These are phyloP conservation scores for Tetragonia tetragonoides DNA, from an alignment of 148 eudicot genomes.

Conservation along the genomic window DNA sequence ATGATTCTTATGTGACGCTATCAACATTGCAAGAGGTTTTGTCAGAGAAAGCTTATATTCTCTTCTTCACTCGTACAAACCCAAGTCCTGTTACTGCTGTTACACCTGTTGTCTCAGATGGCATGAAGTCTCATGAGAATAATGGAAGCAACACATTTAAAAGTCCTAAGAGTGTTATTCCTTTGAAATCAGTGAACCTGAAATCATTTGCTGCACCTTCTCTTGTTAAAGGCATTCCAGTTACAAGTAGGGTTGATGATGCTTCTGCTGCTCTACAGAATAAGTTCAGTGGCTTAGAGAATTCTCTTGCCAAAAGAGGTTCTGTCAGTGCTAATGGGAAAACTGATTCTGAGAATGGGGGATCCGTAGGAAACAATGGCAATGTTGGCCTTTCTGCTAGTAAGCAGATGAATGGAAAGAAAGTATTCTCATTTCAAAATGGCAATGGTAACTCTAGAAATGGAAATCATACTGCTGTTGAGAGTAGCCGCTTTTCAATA, in stretches of 20 bases:
- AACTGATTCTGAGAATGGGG: conserved; percentile 39
- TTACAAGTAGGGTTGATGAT: conserved; percentile 38
- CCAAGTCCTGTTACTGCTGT: conserved; percentile 50
- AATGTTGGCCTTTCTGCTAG: conserved; percentile 23
- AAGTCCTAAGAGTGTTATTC: conserved; percentile 24
- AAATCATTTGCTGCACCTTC: conserved; percentile 31
- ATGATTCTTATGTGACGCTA: conserved; percentile 73
- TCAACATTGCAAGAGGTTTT: conserved; percentile 75
- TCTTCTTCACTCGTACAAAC: conserved; percentile 82
- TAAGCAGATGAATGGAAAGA: conserved; percentile 39
- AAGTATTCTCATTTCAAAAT: conserved; percentile 18
- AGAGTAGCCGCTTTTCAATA: conserved; percentile 27
- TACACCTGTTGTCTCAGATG: conserved; percentile 44
- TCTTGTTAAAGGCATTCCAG: conserved; percentile 30
- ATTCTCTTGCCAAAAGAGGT: conserved; percentile 34
- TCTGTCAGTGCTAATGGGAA: conserved; percentile 35
- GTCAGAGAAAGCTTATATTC: conserved; percentile 91
- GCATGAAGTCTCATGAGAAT: conserved; percentile 42
- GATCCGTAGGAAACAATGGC: conserved; percentile 42
- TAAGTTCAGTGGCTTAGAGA: conserved; percentile 38
- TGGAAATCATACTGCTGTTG: conserved; percentile 28
- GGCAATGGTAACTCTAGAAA: conserved; percentile 33
- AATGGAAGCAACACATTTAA: conserved; percentile 42
- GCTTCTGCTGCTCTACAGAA: conserved; percentile 36
- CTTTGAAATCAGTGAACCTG: conserved; percentile 26